phyloP scores from a whole-genome alignment of 2,329 filamentous ascomycete genomes.

The Colletotrichum liaoningense region DNA sequence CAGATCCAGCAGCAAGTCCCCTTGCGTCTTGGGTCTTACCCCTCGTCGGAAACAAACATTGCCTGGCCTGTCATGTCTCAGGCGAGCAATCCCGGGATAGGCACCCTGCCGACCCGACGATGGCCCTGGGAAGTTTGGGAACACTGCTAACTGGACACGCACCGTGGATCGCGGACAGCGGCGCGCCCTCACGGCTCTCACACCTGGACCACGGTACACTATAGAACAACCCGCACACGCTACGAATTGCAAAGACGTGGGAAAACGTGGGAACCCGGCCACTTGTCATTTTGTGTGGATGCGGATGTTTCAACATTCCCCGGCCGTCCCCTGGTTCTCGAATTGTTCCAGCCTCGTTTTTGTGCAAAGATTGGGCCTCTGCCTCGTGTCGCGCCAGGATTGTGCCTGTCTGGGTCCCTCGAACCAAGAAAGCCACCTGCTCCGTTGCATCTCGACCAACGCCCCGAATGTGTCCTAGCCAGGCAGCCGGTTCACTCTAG shows the following conservation, averaged over 20 bases:
- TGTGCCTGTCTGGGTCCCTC: neutral
- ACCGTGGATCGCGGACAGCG: neutral
- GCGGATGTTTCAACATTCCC: slow-evolving; percentile 29
- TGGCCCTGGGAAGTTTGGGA: neutral
- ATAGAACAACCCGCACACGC: neutral
- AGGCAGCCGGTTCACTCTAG: slow-evolving; percentile 1
- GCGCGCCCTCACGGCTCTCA: neutral
- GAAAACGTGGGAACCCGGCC: slow-evolving; percentile 33
- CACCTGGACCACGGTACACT: neutral
- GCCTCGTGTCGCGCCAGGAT: slow-evolving; percentile 23
- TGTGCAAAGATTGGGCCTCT: neutral
- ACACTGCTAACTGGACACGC: neutral
- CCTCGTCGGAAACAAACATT: slow-evolving; percentile 26
- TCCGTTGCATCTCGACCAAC: neutral
- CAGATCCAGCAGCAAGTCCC: neutral
- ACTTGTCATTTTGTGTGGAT: slow-evolving; percentile 19
- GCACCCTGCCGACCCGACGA: slow-evolving; percentile 13
- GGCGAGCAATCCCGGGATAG: slow-evolving; percentile 14
- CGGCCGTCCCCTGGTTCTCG: slow-evolving; percentile 25
- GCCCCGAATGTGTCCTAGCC: neutral
- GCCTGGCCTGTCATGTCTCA: slow-evolving; percentile 29
- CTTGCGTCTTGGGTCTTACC: neutral
- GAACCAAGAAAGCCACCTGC: neutral
- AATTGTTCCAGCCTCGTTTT: slow-evolving; percentile 18
- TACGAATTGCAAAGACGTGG: neutral